A percentile compares a stretch with the other conserved stretches of the same genome.
These are phyloP conservation scores for Trichoderma atroviride DNA, from an alignment of 2,329 filamentous ascomycete species.

Conservation along the genomic window DNA sequence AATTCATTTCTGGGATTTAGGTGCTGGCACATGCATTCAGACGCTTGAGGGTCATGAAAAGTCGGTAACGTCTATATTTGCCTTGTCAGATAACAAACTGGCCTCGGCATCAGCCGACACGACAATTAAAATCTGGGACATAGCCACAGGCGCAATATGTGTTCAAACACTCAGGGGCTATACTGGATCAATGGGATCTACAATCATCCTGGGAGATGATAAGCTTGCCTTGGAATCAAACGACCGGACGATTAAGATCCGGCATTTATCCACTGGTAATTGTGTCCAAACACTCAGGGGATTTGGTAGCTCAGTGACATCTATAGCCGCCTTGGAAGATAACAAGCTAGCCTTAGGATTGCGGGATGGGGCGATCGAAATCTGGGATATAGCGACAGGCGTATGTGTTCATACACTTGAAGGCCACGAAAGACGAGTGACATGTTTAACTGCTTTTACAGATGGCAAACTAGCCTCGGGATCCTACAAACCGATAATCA, in stretches of 20 bases:
- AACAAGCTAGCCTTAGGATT: background rate
- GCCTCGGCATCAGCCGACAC: background rate
- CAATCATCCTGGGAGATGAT: background rate
- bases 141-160: background rate
- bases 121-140: slow-evolving; percentile 12
- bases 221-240: background rate
- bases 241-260: background rate
- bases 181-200: background rate
- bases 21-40: background rate
- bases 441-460: background rate
- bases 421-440: background rate
- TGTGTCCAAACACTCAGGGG: background rate
- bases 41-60: background rate
- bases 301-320: background rate
- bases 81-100: slow-evolving; percentile 1
- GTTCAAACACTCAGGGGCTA: background rate
- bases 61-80: background rate
- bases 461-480: background rate
- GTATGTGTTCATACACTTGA: background rate
- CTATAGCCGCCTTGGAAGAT: background rate
- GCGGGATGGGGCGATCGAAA: background rate
- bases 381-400: background rate
- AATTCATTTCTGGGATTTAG: slow-evolving; percentile 13
- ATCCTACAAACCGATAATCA: background rate
- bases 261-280: background rate